Conservation (phyloP, 495 filamentous ascomycete genomes). For the Friedmanniomyces simplex region DNA sequence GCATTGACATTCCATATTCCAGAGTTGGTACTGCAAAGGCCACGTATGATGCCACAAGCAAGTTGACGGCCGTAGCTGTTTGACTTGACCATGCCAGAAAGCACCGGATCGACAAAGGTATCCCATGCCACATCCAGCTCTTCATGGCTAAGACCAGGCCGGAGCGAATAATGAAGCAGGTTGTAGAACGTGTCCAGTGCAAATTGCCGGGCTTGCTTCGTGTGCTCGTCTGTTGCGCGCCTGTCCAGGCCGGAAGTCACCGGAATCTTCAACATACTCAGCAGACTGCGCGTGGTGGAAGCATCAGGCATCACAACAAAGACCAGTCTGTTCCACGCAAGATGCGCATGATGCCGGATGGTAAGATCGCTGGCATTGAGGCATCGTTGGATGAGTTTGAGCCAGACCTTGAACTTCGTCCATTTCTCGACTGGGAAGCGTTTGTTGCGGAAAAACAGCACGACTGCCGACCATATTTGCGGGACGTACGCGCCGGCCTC, state of each 20-base stretch:
- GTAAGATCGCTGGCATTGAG: slow-evolving; percentile 68
- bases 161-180: slow-evolving; percentile 77
- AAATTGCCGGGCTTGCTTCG: slow-evolving; percentile 46
- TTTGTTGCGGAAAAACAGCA: slow-evolving; percentile 61
- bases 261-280: slow-evolving; percentile 59
- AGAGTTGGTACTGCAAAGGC: slow-evolving; percentile 54
- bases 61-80: slow-evolving; percentile 14
- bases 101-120: slow-evolving; percentile 49
- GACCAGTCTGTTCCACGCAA: slow-evolving; percentile 75
- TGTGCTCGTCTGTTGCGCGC: slow-evolving; percentile 46
- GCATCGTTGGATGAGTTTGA: slow-evolving; percentile 66
- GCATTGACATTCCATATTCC: slow-evolving; percentile 65
- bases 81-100: slow-evolving; percentile 36
- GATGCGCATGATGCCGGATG: slow-evolving; percentile 64
- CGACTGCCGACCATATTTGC: slow-evolving; percentile 74
- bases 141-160: slow-evolving; percentile 48
- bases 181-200: slow-evolving; percentile 62
- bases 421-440: slow-evolving; percentile 54
- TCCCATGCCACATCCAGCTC: slow-evolving; percentile 75
- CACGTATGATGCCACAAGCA: slow-evolving; percentile 53
- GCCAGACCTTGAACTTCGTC: slow-evolving; percentile 61
- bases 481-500: slow-evolving; percentile 61
- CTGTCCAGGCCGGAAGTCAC: slow-evolving; percentile 59
- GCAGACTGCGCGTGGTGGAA: slow-evolving; percentile 45
- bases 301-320: slow-evolving; percentile 55